Evolutionary conservation across 331 rosid genomes (phyloP).

Genomic region (Phaseolus coccineus): DNA sequence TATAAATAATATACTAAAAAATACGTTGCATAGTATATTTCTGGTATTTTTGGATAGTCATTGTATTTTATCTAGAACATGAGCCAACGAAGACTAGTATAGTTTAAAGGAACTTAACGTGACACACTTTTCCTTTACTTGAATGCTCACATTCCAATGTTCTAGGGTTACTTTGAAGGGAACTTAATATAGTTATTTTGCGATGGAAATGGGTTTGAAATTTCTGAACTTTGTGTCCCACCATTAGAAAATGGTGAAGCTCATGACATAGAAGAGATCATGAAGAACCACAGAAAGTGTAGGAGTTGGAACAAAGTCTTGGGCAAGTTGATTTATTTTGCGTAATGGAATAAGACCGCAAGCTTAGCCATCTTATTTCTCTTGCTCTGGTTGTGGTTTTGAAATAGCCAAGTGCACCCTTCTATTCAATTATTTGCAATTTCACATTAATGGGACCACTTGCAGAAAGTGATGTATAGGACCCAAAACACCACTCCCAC

Average conservation of each 20-base stretch:
- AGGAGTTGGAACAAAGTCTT: not conserved
- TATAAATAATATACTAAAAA: too few species aligned
- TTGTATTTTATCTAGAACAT: not conserved
- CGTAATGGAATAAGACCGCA: constrained; percentile 22
- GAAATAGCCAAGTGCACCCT: not conserved
- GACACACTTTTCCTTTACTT: not conserved
- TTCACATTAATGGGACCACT: constrained; percentile 24
- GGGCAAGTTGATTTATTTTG: not conserved
- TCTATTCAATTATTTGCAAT: not conserved
- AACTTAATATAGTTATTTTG: too few species aligned
- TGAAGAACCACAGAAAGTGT: not conserved
- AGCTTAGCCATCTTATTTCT: not conserved
- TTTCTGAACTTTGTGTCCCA: not conserved
- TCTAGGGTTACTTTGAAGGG: not conserved
- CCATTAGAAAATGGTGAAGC: constrained; percentile 16
- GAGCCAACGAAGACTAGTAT: not conserved
- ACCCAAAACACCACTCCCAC: not conserved
- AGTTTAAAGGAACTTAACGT: not conserved
- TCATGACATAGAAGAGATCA: not conserved
- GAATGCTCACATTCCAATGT: constrained; percentile 5
- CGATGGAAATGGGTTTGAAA: not conserved
- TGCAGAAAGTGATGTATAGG: not conserved
- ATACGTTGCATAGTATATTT: too few species aligned
- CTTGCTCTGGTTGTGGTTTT: not conserved
- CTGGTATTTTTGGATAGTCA: not conserved